These are phyloP conservation scores for Hyaloscypha bicolor DNA, from an alignment of 495 filamentous ascomycete genomes.

Conservation along the genomic window DNA sequence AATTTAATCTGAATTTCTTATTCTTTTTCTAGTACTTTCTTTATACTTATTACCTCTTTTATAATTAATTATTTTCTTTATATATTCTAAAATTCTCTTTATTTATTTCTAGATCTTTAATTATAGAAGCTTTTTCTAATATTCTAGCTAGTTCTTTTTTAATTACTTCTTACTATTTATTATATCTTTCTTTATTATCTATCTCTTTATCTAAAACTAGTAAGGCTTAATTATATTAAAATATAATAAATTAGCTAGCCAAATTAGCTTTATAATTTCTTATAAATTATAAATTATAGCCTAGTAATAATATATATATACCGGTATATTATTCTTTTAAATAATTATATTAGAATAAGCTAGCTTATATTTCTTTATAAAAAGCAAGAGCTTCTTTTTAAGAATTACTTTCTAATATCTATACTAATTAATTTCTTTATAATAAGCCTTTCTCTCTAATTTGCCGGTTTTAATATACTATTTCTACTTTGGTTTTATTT, in stretches of 20 bases:
- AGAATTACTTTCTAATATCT: constrained; percentile 9
- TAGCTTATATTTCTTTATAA: constrained; percentile 8
- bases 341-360: neutral
- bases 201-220: constrained; percentile 2
- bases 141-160: too few species aligned
- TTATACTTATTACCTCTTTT: too few species aligned
- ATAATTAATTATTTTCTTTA: too few species aligned
- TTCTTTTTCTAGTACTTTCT: too few species aligned
- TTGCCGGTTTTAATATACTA: constrained; percentile 19
- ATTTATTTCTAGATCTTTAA: too few species aligned
- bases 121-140: too few species aligned
- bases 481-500: neutral
- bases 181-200: neutral
- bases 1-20: too few species aligned
- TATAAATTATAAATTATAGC: neutral
- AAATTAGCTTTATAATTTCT: neutral
- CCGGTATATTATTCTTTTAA: neutral
- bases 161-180: too few species aligned
- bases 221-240: constrained; percentile 1
- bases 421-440: constrained; percentile 4
- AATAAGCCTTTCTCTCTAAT: constrained; percentile 16
- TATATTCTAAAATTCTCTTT: too few species aligned
- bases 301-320: neutral
- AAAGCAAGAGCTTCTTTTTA: neutral
- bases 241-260: neutral